Percentiles rank a stretch among this genome's conserved stretches.
These are phyloP conservation scores for Trametes pubescens DNA, from an alignment of 1,284 basidiomycete genomes.

Conservation along the genomic window DNA sequence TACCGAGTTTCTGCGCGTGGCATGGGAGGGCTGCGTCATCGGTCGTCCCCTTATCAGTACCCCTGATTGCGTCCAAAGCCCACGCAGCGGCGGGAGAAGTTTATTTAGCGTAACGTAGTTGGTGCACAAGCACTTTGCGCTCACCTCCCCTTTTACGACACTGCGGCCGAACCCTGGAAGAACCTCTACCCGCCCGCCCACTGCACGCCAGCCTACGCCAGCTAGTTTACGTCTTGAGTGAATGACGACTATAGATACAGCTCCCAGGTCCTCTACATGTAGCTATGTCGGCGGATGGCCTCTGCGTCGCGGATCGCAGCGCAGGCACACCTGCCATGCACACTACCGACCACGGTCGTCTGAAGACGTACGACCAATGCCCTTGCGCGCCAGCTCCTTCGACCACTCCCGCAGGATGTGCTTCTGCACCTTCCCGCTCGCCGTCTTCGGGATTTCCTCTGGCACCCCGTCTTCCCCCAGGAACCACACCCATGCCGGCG, in stretches of 20 bases:
- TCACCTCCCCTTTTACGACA: background rate
- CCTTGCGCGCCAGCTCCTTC: slow-evolving; percentile 52
- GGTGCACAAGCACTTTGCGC: too few species aligned
- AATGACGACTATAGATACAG: slow-evolving; percentile 15
- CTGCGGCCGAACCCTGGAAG: slow-evolving; percentile 15
- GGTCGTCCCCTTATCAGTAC: slow-evolving; percentile 27
- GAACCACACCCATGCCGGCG: slow-evolving; percentile 87
- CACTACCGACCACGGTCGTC: slow-evolving; percentile 24
- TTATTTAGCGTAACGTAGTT: background rate
- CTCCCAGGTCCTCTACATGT: background rate
- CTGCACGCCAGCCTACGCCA: background rate
- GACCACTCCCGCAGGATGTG: slow-evolving; percentile 71
- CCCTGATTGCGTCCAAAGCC: slow-evolving; percentile 17
- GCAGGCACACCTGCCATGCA: background rate
- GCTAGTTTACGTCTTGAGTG: slow-evolving; percentile 18
- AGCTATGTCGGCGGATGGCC: background rate
- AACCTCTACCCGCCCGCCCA: slow-evolving; percentile 3
- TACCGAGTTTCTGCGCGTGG: slow-evolving; percentile 15
- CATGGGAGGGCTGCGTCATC: slow-evolving; percentile 20
- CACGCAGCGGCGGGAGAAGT: background rate
- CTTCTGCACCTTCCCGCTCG: slow-evolving; percentile 90
- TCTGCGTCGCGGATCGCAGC: background rate
- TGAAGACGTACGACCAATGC: slow-evolving; percentile 39
- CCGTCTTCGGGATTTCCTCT: slow-evolving; percentile 81
- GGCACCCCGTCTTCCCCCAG: slow-evolving; percentile 68